phyloP scores from a whole-genome alignment of 2,329 filamentous ascomycete species.

The Colletotrichum noveboracense region DNA sequence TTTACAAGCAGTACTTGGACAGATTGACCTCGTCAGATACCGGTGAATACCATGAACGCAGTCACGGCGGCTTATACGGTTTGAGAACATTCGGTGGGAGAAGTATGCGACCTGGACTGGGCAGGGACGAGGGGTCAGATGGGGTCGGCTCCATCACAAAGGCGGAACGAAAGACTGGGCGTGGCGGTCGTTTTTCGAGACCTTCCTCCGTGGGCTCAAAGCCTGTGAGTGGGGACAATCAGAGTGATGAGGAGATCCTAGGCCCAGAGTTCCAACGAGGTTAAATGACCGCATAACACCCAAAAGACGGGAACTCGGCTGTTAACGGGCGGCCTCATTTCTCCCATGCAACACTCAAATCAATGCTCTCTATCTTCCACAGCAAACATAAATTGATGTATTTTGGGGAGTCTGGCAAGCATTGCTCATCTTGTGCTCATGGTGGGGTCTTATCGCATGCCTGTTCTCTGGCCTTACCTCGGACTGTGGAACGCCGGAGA shows the following conservation, averaged over 20 bases:
- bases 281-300: neutral
- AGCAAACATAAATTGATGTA: no score
- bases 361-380: no score
- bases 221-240: neutral
- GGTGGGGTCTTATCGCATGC: neutral
- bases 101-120: neutral
- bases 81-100: neutral
- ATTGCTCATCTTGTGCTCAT: neutral
- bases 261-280: neutral
- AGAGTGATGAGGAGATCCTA: neutral
- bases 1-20: slow-evolving; percentile 29
- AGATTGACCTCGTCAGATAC: neutral
- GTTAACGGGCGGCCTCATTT: no score
- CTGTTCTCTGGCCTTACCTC: neutral
- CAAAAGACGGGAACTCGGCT: no score
- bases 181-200: neutral
- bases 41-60: neutral
- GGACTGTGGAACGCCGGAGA: neutral
- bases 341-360: no score
- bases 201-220: neutral
- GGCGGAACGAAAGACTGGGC: neutral
- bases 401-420: no score
- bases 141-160: neutral
- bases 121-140: neutral
- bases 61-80: neutral